Evolutionary conservation across 202 grass and related monocot genomes (phyloP).

Genomic region (Alloteropsis angusta): DNA sequence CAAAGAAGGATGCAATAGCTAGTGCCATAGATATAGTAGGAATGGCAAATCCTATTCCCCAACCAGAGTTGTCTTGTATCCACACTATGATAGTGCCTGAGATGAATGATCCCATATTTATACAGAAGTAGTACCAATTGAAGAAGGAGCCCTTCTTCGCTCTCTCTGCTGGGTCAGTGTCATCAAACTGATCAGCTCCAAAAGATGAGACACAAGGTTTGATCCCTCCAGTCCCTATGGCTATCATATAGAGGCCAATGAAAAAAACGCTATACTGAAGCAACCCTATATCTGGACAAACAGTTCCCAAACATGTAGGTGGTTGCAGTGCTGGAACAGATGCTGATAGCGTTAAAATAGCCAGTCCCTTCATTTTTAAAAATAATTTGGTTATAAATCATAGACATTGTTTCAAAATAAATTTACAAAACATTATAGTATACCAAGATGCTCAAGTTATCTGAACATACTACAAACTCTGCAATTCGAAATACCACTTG

Average conservation of each 20-base stretch:
- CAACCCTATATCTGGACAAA: slow-evolving; percentile 47
- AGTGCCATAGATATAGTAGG: slow-evolving; percentile 70
- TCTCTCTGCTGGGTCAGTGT: slow-evolving; percentile 59
- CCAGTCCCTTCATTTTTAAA: slow-evolving; percentile 52
- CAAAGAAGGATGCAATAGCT: slow-evolving; percentile 60
- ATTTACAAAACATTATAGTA: not conserved
- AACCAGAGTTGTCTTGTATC: slow-evolving; percentile 76
- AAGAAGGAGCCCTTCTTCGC: slow-evolving; percentile 66
- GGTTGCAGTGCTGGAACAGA: slow-evolving; percentile 52
- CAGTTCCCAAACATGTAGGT: slow-evolving; percentile 32
- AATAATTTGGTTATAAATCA: slow-evolving; percentile 3
- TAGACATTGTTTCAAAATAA: not conserved
- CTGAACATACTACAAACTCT: not conserved
- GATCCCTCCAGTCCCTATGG: slow-evolving; percentile 71
- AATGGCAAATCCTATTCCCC: slow-evolving; percentile 74
- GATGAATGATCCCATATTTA: slow-evolving; percentile 56
- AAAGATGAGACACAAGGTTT: slow-evolving; percentile 86
- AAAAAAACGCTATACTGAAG: slow-evolving; percentile 59
- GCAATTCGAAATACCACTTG: not conserved
- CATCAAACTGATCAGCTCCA: slow-evolving; percentile 89
- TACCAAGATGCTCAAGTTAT: slow-evolving; percentile 1
- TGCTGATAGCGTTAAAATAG: slow-evolving; percentile 59
- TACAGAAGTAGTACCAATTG: slow-evolving; percentile 86
- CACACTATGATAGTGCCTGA: slow-evolving; percentile 74
- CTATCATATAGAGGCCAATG: slow-evolving; percentile 59